Base-by-base conservation (phyloP, 768 basidiomycete genomes). In the Lactarius tabidus region DNA sequence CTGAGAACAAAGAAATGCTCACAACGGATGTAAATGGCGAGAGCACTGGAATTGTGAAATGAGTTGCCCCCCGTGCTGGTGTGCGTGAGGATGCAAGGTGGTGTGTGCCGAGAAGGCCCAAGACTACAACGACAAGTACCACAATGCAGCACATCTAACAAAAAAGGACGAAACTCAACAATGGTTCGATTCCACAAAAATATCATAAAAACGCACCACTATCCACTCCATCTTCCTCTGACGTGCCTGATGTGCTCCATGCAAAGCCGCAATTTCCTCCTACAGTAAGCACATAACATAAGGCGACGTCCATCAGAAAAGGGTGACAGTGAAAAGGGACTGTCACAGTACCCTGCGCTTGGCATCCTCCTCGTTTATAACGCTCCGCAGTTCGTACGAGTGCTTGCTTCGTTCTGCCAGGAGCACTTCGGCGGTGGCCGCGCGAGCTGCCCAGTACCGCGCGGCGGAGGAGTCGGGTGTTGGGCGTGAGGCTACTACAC, bases 11-110 rank as follows among this genome's bases (percentile, higher is more conserved):
- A 35, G 33, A 33, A 28, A 59, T 2, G 77, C 83, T 62, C 65
- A 91, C 89, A 72, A 91, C 90, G 12, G 88, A 90, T 2, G 88
- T 83, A 69, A 91, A 91, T 0, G 89, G 90, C 0, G 90, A 91
- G 20, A 91, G 73, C 4, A 91, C 85, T 5, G 90, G 89, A 28
- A 91, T 87, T 0, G 89, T 91, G 72, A 90, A 90, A 71, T 90
- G 90, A 1, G 82, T 78, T 1, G 86, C 64, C 15, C 55, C 70
- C 48, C 60, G 57, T 7, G 35, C 58, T 15, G 57, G 64, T 56
- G 38, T 57, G 20, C 60, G 62, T 23, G 61, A 48, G 41, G 58
- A 52, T 28, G 53, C 52, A 18, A 23, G 56, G 10, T 18, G 51
- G 15, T 26, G 62, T 5, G 7, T 38, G 17, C 31, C 7, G 18